Conservation (phyloP, 2,329 filamentous ascomycete genomes). For the Claviceps africana region DNA sequence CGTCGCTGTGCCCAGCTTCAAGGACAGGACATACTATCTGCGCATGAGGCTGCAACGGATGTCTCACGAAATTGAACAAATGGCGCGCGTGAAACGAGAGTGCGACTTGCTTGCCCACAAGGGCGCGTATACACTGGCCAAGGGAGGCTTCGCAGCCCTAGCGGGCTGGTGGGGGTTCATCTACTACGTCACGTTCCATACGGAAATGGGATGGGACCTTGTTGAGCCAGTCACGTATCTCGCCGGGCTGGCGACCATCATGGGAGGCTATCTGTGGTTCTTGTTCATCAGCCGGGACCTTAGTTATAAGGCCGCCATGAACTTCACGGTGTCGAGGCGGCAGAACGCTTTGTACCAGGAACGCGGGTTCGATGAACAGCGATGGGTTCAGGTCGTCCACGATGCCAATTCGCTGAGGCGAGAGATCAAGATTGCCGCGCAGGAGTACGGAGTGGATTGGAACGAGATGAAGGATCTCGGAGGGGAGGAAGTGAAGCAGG, state of each 20-base stretch:
- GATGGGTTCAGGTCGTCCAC: slow-evolving; percentile 67
- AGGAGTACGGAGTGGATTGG: slow-evolving; percentile 86
- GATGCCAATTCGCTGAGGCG: slow-evolving; percentile 64
- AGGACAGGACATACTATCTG: slow-evolving; percentile 80
- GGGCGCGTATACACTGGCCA: slow-evolving; percentile 64
- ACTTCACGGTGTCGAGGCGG: slow-evolving; percentile 67
- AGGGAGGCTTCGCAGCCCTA: slow-evolving; percentile 62
- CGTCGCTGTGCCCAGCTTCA: slow-evolving; percentile 74
- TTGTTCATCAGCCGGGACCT: slow-evolving; percentile 84
- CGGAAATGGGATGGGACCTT: slow-evolving; percentile 74
- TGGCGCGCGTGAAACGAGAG: slow-evolving; percentile 64
- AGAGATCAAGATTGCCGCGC: slow-evolving; percentile 68
- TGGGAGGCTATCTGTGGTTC: slow-evolving; percentile 88
- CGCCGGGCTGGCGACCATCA: slow-evolving; percentile 71
- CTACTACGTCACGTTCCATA: slow-evolving; percentile 58
- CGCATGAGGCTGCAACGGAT: slow-evolving; percentile 62
- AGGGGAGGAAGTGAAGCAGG: slow-evolving; percentile 47
- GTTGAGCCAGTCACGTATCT: slow-evolving; percentile 88
- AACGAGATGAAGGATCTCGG: slow-evolving; percentile 62
- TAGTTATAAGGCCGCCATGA: slow-evolving; percentile 73
- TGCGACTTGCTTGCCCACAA: slow-evolving; percentile 68
- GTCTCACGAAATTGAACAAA: slow-evolving; percentile 50
- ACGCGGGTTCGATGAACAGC: slow-evolving; percentile 59
- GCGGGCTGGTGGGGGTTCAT: slow-evolving; percentile 70
- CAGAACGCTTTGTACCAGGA: slow-evolving; percentile 64